Base-by-base conservation (phyloP, 2,329 filamentous ascomycete genomes). In the Huntiella savannae region DNA sequence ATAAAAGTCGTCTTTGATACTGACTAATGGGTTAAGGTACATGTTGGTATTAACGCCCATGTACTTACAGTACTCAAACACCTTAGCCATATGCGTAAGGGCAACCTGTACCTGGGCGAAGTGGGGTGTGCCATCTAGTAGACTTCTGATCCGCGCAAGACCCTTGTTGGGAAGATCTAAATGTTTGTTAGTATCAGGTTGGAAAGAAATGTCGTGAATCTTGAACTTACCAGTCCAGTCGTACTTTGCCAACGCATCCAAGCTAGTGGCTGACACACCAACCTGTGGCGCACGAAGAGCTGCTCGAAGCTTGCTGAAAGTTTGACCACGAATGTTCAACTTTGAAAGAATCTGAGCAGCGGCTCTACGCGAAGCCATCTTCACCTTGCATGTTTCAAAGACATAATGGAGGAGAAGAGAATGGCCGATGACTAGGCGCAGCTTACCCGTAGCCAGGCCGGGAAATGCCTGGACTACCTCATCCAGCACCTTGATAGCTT, bases 361-460 rank as follows among this genome's bases (percentile, higher is more conserved):
- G 4, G 75, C 68, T 7, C 77, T 70, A 36, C 84, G 73, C 45
- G 81, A 75, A 2, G 73, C 67, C 5, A 68, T 59, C 34, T 79
- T 79, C 35, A 98, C 80, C 12, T 84, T 76, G 57, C 87, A 96
- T 55, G 82, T 82, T 46, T 93, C 84, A 59, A 96, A 83, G n/a
- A 96, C 81, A 15, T 85, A 69, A 46, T 88, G 79, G 8, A 98
- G 64, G 3, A 98, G 68, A 58, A 86, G 79, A 0, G 84, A 84
- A 58, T 98, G 91, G 42, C 91, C 91, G 33, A 98, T 61, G 53
- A 94, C 79, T 54, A 95, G 92, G 56, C 82, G 92, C 75, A 95
- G 85, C 19, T 77, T 73, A 2, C 71, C 70, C 0, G 75, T 69
- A 7, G 74, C 70, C 10, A 93, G 66, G 2, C 79, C 76, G 0